Percentiles rank a stretch among this genome's conserved stretches.
phyloP scores from a whole-genome alignment of 768 basidiomycete genomes.

The Naganishia friedmannii region DNA sequence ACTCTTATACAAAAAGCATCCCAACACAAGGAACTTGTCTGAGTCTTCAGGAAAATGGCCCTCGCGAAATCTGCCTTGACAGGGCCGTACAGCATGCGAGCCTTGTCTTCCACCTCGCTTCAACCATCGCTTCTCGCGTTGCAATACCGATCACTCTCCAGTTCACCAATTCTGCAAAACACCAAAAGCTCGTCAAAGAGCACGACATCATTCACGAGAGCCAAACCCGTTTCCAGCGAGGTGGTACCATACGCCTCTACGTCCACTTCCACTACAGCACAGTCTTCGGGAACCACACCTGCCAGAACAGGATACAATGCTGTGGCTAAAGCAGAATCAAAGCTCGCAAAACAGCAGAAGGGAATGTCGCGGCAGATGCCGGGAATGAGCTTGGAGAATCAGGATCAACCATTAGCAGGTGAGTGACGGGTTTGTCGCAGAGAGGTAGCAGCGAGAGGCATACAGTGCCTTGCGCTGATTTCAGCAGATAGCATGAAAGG shows the following conservation, averaged over 20 bases:
- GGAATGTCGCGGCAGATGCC: constrained; percentile 24
- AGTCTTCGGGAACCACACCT: background rate
- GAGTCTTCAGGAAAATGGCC: background rate
- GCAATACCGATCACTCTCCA: constrained; percentile 11
- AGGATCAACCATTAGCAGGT: constrained; percentile 23
- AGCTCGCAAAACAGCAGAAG: constrained; percentile 21
- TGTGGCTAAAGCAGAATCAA: constrained; percentile 12
- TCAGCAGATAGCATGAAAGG: too few species aligned
- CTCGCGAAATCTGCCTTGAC: background rate
- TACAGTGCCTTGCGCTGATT: background rate
- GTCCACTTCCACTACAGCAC: constrained; percentile 3
- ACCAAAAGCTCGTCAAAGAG: background rate
- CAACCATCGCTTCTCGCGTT: background rate
- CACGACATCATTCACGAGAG: constrained; percentile 13
- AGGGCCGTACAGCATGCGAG: background rate
- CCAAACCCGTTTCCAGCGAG: background rate
- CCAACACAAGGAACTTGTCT: too few species aligned
- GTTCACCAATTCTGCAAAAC: background rate
- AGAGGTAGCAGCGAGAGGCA: background rate
- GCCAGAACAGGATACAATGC: constrained; percentile 19
- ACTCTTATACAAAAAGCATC: too few species aligned
- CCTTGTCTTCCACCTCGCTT: background rate
- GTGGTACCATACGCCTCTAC: background rate
- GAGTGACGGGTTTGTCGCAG: background rate
- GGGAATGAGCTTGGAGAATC: constrained; percentile 24